phyloP scores from a whole-genome alignment of 1,284 basidiomycete species.

The Phylloporus sp. region DNA sequence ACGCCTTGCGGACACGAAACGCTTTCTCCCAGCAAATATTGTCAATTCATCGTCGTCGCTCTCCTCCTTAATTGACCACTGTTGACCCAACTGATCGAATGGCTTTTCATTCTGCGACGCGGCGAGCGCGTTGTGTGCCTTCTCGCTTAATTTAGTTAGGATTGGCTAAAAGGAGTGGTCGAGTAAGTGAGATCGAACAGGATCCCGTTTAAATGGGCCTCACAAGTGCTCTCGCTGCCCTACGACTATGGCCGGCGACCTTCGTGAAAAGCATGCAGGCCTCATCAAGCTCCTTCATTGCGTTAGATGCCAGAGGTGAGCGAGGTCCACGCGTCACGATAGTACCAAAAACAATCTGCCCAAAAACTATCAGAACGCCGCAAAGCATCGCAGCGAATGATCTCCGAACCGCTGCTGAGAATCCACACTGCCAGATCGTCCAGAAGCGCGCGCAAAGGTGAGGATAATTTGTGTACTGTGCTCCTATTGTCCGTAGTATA shows the following conservation, averaged over 20 bases:
- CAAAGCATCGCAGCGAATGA: neutral
- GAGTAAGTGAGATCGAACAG: constrained; percentile 6
- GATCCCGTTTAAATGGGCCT: constrained; percentile 25
- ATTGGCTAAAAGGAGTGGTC: constrained; percentile 47
- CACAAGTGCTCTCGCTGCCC: constrained; percentile 64
- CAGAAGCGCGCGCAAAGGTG: constrained; percentile 58
- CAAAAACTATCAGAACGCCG: constrained; percentile 13
- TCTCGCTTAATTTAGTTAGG: constrained; percentile 56
- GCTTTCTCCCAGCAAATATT: constrained; percentile 63
- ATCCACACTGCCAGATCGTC: constrained; percentile 68
- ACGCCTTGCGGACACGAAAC: constrained; percentile 51
- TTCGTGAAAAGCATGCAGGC: constrained; percentile 62
- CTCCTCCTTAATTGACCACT: constrained; percentile 48
- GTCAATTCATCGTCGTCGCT: constrained; percentile 62
- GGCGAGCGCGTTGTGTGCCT: constrained; percentile 54
- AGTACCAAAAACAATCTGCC: constrained; percentile 67
- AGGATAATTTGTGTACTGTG: constrained; percentile 58
- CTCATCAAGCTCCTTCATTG: constrained; percentile 65
- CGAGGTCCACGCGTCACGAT: constrained; percentile 66
- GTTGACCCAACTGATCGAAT: constrained; percentile 38
- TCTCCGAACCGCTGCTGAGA: constrained; percentile 61
- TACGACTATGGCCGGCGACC: constrained; percentile 55
- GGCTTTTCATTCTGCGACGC: constrained; percentile 41
- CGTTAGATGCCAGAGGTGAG: constrained; percentile 58
- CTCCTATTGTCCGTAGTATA: constrained; percentile 56